A percentile compares a stretch with the other conserved stretches of the same genome.
Evolutionary conservation across 768 basidiomycete species (phyloP).

Genomic region (Albatrellus ellisii): DNA sequence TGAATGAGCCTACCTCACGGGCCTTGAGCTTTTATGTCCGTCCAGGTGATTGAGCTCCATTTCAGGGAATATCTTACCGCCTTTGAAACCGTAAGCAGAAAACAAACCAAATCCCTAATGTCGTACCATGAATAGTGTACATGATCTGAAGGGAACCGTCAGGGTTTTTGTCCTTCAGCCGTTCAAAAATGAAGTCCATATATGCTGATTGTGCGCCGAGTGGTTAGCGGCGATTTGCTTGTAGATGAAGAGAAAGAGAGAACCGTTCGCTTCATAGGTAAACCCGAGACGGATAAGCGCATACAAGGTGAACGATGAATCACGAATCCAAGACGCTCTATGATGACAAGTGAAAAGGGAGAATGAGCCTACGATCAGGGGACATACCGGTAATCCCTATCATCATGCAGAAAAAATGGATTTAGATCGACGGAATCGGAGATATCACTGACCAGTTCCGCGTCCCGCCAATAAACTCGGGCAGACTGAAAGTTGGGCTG

Average conservation of each 20-base stretch:
- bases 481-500: constrained; percentile 89
- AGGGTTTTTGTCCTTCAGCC: constrained; percentile 69
- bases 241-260: constrained; percentile 10
- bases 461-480: constrained; percentile 82
- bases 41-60: constrained; percentile 84
- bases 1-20: constrained; percentile 39
- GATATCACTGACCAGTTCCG: constrained; percentile 58
- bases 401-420: constrained; percentile 2
- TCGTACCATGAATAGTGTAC: constrained; percentile 83
- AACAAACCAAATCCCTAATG: not conserved
- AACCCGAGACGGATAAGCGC: constrained; percentile 90
- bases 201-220: constrained; percentile 37
- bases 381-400: not conserved
- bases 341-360: constrained; percentile 21
- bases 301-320: constrained; percentile 91
- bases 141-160: constrained; percentile 94
- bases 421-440: not conserved
- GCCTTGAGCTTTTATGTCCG: constrained; percentile 76
- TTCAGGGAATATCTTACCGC: constrained; percentile 59
- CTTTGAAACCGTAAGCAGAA: constrained; percentile 6
- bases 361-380: not conserved
- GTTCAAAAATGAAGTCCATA: constrained; percentile 84
- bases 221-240: constrained; percentile 2
- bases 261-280: constrained; percentile 83
- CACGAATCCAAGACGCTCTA: constrained; percentile 86